Percentiles rank a stretch among this genome's conserved stretches.
These are phyloP conservation scores for Penicillium thymicola DNA, from an alignment of 2,329 filamentous ascomycete species.

Conservation along the genomic window DNA sequence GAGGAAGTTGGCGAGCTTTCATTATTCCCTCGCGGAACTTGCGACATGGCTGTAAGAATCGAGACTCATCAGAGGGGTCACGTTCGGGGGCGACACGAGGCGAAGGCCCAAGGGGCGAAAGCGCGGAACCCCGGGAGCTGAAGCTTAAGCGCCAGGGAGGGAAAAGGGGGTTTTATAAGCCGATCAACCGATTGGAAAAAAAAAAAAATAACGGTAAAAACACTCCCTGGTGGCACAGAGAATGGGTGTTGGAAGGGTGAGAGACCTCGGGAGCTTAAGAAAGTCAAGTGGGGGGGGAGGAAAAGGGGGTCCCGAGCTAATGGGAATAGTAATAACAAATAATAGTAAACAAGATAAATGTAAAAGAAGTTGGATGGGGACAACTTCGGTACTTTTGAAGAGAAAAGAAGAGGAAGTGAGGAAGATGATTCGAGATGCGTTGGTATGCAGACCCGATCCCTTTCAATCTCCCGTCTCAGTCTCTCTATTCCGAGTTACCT, in stretches of 20 bases:
- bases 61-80: slow-evolving; percentile 21
- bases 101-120: slow-evolving; percentile 8
- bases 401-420: neutral
- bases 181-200: slow-evolving; percentile 11
- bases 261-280: neutral
- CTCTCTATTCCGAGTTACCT: neutral
- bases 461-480: neutral
- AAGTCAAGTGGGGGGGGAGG: slow-evolving; percentile 1
- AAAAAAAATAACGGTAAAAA: neutral
- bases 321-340: neutral
- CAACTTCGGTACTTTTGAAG: neutral
- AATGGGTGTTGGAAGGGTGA: neutral
- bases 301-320: slow-evolving; percentile 5
- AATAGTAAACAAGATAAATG: neutral
- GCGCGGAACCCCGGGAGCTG: slow-evolving; percentile 19
- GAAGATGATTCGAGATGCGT: neutral
- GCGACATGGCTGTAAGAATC: slow-evolving; percentile 34
- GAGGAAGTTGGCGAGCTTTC: slow-evolving; percentile 17
- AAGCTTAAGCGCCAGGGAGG: slow-evolving; percentile 12
- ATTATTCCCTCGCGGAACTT: slow-evolving; percentile 30
- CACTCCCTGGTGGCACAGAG: neutral
- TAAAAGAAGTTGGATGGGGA: too few relatives aligned
- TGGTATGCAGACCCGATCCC: slow-evolving; percentile 4
- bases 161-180: slow-evolving; percentile 12
- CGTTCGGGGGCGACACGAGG: slow-evolving; percentile 15